phyloP scores from a whole-genome alignment of 106 monocot genomes.

The Acorus gramineus region DNA sequence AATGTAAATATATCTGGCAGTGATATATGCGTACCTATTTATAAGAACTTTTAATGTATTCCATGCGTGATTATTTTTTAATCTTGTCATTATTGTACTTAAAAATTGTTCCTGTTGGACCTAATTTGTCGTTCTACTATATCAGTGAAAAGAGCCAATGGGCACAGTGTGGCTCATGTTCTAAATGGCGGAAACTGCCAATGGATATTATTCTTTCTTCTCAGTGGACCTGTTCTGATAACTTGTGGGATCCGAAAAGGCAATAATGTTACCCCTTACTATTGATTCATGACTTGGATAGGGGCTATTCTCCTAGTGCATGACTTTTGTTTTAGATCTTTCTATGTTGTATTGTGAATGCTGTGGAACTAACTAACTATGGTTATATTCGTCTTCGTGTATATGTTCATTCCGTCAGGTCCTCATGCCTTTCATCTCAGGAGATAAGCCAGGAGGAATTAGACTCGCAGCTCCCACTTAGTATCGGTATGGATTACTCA shows the following conservation, averaged over 20 bases:
- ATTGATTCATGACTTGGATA: not conserved
- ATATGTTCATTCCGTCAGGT: conserved; percentile 20
- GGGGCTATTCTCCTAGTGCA: not conserved
- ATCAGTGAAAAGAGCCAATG: conserved; percentile 54
- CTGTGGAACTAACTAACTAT: too few species aligned
- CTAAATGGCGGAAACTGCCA: conserved; percentile 66
- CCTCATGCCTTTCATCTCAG: conserved; percentile 53
- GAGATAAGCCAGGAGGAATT: conserved; percentile 52
- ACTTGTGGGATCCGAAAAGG: conserved; percentile 75
- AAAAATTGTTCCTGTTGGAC: too few species aligned
- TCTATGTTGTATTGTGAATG: not conserved
- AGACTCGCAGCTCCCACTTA: conserved; percentile 42
- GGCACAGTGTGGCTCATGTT: conserved; percentile 84
- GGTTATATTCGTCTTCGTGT: too few species aligned
- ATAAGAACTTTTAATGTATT: too few species aligned
- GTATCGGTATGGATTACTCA: conserved; percentile 30
- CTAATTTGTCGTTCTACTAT: not conserved
- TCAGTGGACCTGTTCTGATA: conserved; percentile 67
- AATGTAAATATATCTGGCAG: too few species aligned
- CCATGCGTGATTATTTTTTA: too few species aligned
- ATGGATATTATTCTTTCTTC: conserved; percentile 51
- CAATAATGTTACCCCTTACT: conserved; percentile 10
- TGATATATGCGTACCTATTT: too few species aligned
- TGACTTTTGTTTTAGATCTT: not conserved
- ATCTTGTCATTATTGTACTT: too few species aligned